Evolutionary conservation across 441 rosid species (phyloP), one percentile per base, ranked within the genome.

Genomic region (Isatis lusitanica): DNA sequence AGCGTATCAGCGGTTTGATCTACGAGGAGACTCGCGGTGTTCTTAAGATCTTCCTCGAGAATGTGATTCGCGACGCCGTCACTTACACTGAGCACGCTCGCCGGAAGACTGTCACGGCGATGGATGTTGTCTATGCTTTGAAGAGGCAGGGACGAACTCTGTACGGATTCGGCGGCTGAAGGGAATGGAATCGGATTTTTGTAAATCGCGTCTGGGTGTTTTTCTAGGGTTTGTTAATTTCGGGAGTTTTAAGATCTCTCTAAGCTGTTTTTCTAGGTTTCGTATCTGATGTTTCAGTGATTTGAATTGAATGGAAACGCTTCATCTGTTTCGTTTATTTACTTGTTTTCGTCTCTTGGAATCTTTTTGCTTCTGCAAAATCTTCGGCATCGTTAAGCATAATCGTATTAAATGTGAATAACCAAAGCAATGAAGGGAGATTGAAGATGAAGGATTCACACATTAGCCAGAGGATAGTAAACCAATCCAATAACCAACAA

Each of bases 101-200:
- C 3, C 63, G 85, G 21, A 82, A 82, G 35, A 82, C 85, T 1
- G 84, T 82, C 0, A 82, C 83, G 6, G 85, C 81, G 38, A 82
- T 82, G 85, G 85, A 82, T 78, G 85, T 82, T 15, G 85, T 82
- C 1, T 82, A 82, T 13, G 85, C 85, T 2, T 55, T 82, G 69
- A 82, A 82, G 68, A 76, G 85, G 65, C 81, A 79, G 7, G 83
- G 85, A 24, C 30, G 83, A 44, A 75, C 79, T 35, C 9, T 82
- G 1, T 82, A 79, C 13, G 82, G 85, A 2, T 82, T 82, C n/a
- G 83, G 85, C 0, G 84, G 82, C 28, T 81, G 48, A 74, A 40
- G 40, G 39, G n/a, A 13, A 50, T 31, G 4, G 0, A 6, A 30
- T 61, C 7, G 30, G 35, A 39, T 13, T 12, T 12, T 6, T 70